Evolutionary conservation across 176 grass and related monocot species (phyloP).

Genomic region (Bothriochloa decipiens): DNA sequence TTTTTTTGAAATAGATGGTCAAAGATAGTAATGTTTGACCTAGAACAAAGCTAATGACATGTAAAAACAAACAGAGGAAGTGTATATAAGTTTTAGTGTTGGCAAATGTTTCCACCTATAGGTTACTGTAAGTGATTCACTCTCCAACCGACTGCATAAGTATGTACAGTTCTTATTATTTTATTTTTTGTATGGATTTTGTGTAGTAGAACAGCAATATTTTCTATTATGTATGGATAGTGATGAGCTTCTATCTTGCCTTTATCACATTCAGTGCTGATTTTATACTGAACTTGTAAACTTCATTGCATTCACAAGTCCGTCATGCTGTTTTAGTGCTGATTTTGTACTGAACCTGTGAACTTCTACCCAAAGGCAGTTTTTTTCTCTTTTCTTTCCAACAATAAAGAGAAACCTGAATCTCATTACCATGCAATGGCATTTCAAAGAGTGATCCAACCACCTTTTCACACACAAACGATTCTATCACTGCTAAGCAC

Average conservation of each 20-base stretch:
- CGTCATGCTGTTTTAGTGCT: not conserved
- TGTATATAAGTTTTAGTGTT: not conserved
- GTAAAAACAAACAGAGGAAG: too few relatives aligned
- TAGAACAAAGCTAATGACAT: too few relatives aligned
- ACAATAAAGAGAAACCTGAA: too few relatives aligned
- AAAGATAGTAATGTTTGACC: too few relatives aligned
- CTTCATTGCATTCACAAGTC: not conserved
- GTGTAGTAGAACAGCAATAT: not conserved
- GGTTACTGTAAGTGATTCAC: not conserved
- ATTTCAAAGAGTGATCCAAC: too few relatives aligned
- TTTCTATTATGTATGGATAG: not conserved
- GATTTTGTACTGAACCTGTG: not conserved
- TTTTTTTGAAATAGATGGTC: too few relatives aligned
- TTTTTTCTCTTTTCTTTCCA: not conserved
- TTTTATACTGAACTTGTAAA: not conserved
- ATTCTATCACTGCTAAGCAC: too few relatives aligned
- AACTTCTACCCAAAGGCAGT: not conserved
- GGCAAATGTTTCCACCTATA: not conserved
- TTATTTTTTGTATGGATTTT: not conserved
- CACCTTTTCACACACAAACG: too few relatives aligned
- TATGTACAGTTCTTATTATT: not conserved
- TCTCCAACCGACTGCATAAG: not conserved
- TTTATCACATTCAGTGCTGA: not conserved
- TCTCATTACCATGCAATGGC: too few relatives aligned
- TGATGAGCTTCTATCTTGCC: not conserved